These are phyloP conservation scores for Exserohilum turcica DNA, from an alignment of 2,329 filamentous ascomycete species.

Conservation along the genomic window DNA sequence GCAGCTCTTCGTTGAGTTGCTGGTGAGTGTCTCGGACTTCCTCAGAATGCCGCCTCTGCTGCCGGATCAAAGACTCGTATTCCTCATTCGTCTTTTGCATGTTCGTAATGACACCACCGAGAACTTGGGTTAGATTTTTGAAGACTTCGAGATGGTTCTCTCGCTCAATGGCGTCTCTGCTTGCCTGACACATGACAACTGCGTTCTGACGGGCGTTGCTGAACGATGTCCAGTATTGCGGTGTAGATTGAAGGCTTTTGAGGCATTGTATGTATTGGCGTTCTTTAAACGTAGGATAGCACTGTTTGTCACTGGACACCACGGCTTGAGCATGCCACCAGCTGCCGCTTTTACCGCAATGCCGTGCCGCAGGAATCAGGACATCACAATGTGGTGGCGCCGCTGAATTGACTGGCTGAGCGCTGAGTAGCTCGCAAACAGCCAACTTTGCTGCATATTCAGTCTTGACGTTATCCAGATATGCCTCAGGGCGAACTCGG, in stretches of 20 bases:
- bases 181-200: slow-evolving; percentile 65
- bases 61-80: slow-evolving; percentile 27
- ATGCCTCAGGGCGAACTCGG: slow-evolving; percentile 32
- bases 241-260: slow-evolving; percentile 57
- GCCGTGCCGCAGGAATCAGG: slow-evolving; percentile 51
- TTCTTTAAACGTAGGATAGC: slow-evolving; percentile 42
- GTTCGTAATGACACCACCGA: slow-evolving; percentile 27
- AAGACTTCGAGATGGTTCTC: slow-evolving; percentile 48
- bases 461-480: slow-evolving; percentile 53
- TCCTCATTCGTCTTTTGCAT: slow-evolving; percentile 31
- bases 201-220: slow-evolving; percentile 66
- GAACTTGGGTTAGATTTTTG: slow-evolving; percentile 40
- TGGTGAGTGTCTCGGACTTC: slow-evolving; percentile 27
- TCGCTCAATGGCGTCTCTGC: slow-evolving; percentile 63
- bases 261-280: slow-evolving; percentile 58
- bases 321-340: slow-evolving; percentile 28
- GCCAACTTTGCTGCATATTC: slow-evolving; percentile 67
- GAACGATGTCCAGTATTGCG: slow-evolving; percentile 68
- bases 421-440: slow-evolving; percentile 65
- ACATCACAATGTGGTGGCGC: slow-evolving; percentile 59
- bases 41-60: slow-evolving; percentile 33
- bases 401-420: slow-evolving; percentile 48
- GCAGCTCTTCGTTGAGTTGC: slow-evolving; percentile 22
- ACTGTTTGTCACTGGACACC: slow-evolving; percentile 28
- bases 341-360: slow-evolving; percentile 30